Evolutionary conservation across 2,329 filamentous ascomycete species (phyloP).

Genomic region (Cytospora piceicola): DNA sequence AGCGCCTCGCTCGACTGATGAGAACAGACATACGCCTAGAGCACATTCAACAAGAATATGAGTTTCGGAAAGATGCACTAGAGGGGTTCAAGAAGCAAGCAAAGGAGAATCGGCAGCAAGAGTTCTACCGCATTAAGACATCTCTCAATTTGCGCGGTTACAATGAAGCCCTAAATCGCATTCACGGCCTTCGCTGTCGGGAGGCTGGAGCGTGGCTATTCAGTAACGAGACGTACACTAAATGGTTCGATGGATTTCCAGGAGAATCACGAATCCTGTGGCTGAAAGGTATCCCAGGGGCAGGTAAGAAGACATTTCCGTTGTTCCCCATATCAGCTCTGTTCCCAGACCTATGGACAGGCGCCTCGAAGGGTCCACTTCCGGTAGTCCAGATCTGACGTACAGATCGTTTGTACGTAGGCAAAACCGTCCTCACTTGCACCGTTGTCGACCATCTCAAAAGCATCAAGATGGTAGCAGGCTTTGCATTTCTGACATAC

Average conservation of each 20-base stretch:
- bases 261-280: background rate
- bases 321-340: background rate
- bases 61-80: slow-evolving; percentile 8
- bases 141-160: background rate
- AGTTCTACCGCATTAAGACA: slow-evolving; percentile 6
- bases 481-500: slow-evolving; percentile 7
- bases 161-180: background rate
- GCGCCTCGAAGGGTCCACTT: background rate
- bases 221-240: background rate
- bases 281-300: background rate
- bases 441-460: slow-evolving; percentile 6
- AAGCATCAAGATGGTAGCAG: no score
- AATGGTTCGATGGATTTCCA: background rate
- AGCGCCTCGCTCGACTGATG: slow-evolving; percentile 1
- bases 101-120: slow-evolving; percentile 1
- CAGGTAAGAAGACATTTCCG: background rate
- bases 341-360: background rate
- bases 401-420: background rate
- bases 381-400: background rate
- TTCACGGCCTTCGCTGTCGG: background rate
- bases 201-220: slow-evolving; percentile 3
- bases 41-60: slow-evolving; percentile 12
- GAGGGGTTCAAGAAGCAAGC: background rate
- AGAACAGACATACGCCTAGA: slow-evolving; percentile 5
- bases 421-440: background rate